Evolutionary conservation across 2,329 filamentous ascomycete genomes (phyloP).

Genomic region (Aspergillus piperis): DNA sequence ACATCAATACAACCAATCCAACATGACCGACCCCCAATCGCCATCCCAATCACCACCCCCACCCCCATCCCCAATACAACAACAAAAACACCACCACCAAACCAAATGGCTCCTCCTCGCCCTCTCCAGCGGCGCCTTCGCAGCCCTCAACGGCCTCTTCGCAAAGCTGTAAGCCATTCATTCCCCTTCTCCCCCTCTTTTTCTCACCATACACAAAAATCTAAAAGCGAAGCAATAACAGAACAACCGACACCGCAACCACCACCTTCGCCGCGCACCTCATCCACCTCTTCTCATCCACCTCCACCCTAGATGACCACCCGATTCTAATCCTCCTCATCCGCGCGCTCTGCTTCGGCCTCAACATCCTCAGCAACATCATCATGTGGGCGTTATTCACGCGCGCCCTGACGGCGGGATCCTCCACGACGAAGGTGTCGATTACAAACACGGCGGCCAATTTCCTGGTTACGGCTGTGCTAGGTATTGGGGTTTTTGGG

Average conservation of each 20-base stretch:
- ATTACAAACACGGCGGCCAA: slow-evolving; percentile 67
- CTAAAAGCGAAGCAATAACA: slow-evolving; percentile 24
- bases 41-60: not conserved
- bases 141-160: slow-evolving; percentile 67
- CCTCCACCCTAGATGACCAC: too few relatives aligned
- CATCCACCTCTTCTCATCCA: slow-evolving; percentile 41
- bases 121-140: slow-evolving; percentile 62
- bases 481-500: slow-evolving; percentile 60
- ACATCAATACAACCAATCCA: not conserved
- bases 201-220: too few relatives aligned
- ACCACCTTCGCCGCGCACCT: slow-evolving; percentile 52
- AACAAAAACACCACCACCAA: slow-evolving; percentile 11
- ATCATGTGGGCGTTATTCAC: slow-evolving; percentile 69
- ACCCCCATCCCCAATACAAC: not conserved
- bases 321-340: not conserved
- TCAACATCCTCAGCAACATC: slow-evolving; percentile 64
- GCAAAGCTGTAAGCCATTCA: slow-evolving; percentile 59
- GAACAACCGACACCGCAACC: slow-evolving; percentile 63
- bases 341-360: slow-evolving; percentile 53
- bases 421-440: slow-evolving; percentile 63
- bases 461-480: slow-evolving; percentile 62
- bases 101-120: slow-evolving; percentile 57
- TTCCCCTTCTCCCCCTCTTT: too few relatives aligned
- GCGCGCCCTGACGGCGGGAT: slow-evolving; percentile 59
- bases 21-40: too few relatives aligned